Percentiles rank a stretch among this genome's conserved stretches.
Evolutionary conservation across 225 moss, liverwort and hornwort genomes (phyloP).

Genomic region (Bryoerythrophyllum caledonicum): DNA sequence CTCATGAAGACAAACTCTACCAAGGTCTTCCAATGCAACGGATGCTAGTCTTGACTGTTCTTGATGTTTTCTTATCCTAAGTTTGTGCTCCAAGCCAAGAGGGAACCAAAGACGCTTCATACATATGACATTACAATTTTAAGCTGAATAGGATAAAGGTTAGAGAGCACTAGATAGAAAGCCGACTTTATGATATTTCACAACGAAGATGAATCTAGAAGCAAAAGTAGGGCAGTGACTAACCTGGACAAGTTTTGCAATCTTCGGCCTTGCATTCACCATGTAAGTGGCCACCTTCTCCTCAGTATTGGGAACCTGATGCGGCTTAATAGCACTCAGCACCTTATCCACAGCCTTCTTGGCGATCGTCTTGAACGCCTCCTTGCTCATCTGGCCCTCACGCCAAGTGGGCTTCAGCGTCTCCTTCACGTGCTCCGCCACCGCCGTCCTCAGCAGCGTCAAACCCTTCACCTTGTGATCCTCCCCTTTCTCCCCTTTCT

Average conservation of each 20-base stretch:
- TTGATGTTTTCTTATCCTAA: too few species aligned
- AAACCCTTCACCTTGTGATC: conserved; percentile 57
- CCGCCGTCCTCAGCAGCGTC: conserved; percentile 47
- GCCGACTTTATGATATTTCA: too few species aligned
- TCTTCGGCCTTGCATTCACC: conserved; percentile 75
- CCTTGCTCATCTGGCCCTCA: conserved; percentile 93
- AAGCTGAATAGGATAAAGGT: too few species aligned
- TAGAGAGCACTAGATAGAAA: too few species aligned
- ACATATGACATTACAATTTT: too few species aligned
- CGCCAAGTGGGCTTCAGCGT: conserved; percentile 90
- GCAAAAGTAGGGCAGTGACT: background rate
- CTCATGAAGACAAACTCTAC: too few species aligned
- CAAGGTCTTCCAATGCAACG: too few species aligned
- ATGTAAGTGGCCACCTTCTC: conserved; percentile 83
- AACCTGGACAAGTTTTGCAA: conserved; percentile 94
- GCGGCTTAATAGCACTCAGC: conserved; percentile 65
- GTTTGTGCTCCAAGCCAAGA: too few species aligned
- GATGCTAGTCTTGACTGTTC: too few species aligned
- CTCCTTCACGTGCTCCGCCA: conserved; percentile 84
- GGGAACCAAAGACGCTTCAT: too few species aligned
- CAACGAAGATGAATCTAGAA: too few species aligned
- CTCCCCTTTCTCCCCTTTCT: conserved; percentile 59
- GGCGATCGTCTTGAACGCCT: conserved; percentile 93
- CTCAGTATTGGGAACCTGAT: conserved; percentile 76
- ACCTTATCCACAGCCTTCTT: conserved; percentile 96